Conservation (phyloP, 805 yeast species). For the Jamesozyma rosinii region DNA sequence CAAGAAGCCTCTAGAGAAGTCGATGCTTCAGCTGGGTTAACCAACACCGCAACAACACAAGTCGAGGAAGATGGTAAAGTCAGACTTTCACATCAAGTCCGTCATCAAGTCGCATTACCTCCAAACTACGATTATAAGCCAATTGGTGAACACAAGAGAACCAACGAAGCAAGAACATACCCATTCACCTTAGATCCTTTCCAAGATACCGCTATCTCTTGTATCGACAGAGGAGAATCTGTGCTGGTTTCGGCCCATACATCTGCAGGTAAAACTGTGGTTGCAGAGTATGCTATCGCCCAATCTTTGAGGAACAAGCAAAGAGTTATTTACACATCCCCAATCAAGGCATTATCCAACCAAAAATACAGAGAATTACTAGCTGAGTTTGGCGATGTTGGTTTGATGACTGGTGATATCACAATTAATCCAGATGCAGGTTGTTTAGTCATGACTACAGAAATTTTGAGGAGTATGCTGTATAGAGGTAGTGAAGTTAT, state of each 20-base stretch:
- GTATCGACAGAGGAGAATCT: conserved; percentile 89
- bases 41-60: conserved; percentile 34
- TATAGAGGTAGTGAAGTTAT: conserved; percentile 95
- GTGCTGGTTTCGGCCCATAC: conserved; percentile 97
- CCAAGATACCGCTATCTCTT: conserved; percentile 92
- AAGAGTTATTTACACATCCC: conserved; percentile 90
- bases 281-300: conserved; percentile 94
- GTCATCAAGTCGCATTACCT: conserved; percentile 96
- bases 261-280: conserved; percentile 95
- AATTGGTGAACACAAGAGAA: conserved; percentile 75
- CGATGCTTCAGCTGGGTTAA: conserved; percentile 66
- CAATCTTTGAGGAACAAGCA: conserved; percentile 87
- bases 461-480: conserved; percentile 91
- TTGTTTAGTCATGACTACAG: conserved; percentile 97
- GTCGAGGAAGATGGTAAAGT: conserved; percentile 43
- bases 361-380: conserved; percentile 87
- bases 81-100: conserved; percentile 80
- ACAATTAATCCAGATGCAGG: conserved; percentile 98
- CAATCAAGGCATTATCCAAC: conserved; percentile 88
- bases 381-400: conserved; percentile 94
- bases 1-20: conserved; percentile 86
- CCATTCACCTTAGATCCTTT: conserved; percentile 94
- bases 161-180: conserved; percentile 73
- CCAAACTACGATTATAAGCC: conserved; percentile 84
- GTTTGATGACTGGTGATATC: conserved; percentile 98